Percentiles rank a stretch among this genome's conserved stretches.
Conservation (phyloP, 2,329 filamentous ascomycete genomes). For the Trichoderma semiorbis region DNA sequence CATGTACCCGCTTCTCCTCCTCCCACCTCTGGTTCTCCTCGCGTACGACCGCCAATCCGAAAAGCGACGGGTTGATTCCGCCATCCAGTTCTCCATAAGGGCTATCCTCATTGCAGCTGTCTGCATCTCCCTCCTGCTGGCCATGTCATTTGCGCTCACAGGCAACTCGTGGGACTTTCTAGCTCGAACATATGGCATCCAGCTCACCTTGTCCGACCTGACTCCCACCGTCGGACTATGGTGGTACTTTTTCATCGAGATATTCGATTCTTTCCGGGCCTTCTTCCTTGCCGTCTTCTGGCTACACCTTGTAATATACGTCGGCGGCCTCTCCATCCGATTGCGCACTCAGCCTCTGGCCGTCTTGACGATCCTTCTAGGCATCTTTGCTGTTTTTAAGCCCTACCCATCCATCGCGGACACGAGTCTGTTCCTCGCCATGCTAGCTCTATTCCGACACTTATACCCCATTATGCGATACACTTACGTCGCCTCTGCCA, state of each 20-base stretch:
- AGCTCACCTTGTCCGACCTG: constrained; percentile 84
- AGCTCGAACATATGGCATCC: constrained; percentile 84
- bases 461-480: constrained; percentile 92
- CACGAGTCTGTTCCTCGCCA: constrained; percentile 77
- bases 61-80: constrained; percentile 34
- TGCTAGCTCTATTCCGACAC: constrained; percentile 85
- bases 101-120: constrained; percentile 52
- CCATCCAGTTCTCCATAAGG: constrained; percentile 49
- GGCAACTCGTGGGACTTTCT: constrained; percentile 84
- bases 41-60: constrained; percentile 64
- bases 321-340: constrained; percentile 78
- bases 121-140: constrained; percentile 61
- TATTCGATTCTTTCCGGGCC: constrained; percentile 95
- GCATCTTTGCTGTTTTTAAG: constrained; percentile 92
- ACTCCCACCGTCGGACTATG: constrained; percentile 94
- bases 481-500: constrained; percentile 78
- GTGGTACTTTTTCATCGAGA: constrained; percentile 99
- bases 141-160: constrained; percentile 69
- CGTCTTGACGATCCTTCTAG: constrained; percentile 77
- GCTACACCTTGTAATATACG: constrained; percentile 89
- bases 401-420: constrained; percentile 94
- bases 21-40: constrained; percentile 77
- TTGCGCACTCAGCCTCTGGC: constrained; percentile 83
- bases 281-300: constrained; percentile 99
- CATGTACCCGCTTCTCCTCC: constrained; percentile 83